Conservation (phyloP, 106 monocot genomes). For the Dioscorea alata region DNA sequence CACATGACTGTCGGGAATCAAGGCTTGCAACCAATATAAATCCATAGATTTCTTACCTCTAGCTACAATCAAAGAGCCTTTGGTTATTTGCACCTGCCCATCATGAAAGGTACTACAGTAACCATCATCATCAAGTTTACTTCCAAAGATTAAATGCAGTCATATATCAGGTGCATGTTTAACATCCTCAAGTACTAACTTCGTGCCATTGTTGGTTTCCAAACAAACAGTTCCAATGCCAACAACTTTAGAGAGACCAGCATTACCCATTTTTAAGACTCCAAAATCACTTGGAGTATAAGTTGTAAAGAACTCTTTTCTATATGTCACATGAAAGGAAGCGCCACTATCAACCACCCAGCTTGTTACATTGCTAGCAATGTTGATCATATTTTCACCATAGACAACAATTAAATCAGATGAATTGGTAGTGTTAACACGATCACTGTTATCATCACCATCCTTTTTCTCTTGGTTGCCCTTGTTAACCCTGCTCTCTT, state of each 20-base stretch:
- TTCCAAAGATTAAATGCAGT: background rate
- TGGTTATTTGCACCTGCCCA: background rate
- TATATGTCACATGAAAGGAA: background rate
- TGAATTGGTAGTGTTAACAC: too few relatives aligned
- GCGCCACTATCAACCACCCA: conserved; percentile 10
- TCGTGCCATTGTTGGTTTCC: background rate
- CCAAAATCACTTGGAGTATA: conserved; percentile 10
- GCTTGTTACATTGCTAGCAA: background rate
- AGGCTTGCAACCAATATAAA: background rate
- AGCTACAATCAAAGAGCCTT: conserved; percentile 13
- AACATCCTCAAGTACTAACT: conserved; percentile 2
- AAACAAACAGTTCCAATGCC: conserved; percentile 9
- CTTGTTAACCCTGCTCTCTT: background rate
- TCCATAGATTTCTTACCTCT: conserved; percentile 1
- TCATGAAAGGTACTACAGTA: background rate
- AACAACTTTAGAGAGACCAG: background rate
- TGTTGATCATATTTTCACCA: background rate
- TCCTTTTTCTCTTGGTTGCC: background rate
- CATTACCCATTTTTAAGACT: conserved; percentile 9
- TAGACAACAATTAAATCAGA: background rate
- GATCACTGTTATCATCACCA: too few relatives aligned
- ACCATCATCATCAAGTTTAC: conserved; percentile 18
- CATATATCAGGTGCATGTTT: background rate
- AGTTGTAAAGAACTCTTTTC: conserved; percentile 3
- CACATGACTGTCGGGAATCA: background rate